Evolutionary conservation across 257 asterid genomes (phyloP).

Genomic region (Linderniella brevidens): DNA sequence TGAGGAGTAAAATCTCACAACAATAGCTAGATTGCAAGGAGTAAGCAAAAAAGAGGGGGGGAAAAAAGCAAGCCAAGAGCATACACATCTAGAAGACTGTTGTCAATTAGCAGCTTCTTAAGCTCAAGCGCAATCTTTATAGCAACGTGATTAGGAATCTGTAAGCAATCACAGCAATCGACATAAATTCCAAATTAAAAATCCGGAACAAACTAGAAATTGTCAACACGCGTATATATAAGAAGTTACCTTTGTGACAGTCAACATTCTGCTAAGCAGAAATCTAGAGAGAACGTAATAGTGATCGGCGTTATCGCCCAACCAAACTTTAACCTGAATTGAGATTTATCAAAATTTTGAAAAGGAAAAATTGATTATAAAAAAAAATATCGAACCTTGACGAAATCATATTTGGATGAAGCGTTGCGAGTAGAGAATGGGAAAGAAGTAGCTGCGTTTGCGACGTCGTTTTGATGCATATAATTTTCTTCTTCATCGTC

Average conservation of each 20-base stretch:
- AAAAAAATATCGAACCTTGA: slow-evolving; percentile 37
- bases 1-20: background rate
- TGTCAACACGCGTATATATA: background rate
- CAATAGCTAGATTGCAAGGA: background rate
- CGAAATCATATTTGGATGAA: slow-evolving; percentile 95
- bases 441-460: slow-evolving; percentile 13
- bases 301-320: slow-evolving; percentile 98
- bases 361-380: background rate
- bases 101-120: slow-evolving; percentile 88
- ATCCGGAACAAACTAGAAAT: background rate
- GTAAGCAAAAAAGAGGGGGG: background rate
- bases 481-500: slow-evolving; percentile 16
- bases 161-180: slow-evolving; percentile 14
- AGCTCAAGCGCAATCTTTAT: slow-evolving; percentile 92
- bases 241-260: slow-evolving; percentile 64
- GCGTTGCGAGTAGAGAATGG: slow-evolving; percentile 73
- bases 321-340: slow-evolving; percentile 88
- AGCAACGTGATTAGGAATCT: slow-evolving; percentile 99
- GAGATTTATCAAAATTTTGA: background rate
- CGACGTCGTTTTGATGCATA: slow-evolving; percentile 15
- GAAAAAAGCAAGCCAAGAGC: slow-evolving; percentile 20
- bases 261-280: slow-evolving; percentile 92
- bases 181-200: background rate
- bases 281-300: slow-evolving; percentile 93
- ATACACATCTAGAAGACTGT: slow-evolving; percentile 96